Evolutionary conservation across 139 green algal genomes (phyloP).

Genomic region (Chlorella ohadii): DNA sequence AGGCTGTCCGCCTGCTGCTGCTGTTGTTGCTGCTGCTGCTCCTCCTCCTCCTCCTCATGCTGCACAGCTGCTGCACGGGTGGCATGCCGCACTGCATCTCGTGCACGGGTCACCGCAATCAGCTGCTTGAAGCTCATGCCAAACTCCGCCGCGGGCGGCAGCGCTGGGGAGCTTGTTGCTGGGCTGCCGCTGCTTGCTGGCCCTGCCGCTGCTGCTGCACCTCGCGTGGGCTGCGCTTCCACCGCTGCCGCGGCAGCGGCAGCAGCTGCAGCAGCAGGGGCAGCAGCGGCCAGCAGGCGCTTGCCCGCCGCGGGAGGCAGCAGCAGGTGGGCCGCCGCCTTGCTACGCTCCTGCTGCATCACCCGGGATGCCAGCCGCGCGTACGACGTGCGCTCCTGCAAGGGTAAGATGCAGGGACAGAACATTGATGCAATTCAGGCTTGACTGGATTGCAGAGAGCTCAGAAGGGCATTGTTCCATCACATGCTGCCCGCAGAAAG

Average conservation of each 20-base stretch:
- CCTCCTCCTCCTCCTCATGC: background rate
- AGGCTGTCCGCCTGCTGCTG: background rate
- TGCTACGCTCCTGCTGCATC: conserved; percentile 4
- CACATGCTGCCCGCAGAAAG: no score
- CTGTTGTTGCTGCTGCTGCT: background rate
- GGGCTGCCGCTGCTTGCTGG: background rate
- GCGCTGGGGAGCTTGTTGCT: background rate
- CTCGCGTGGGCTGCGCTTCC: background rate
- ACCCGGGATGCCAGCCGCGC: conserved; percentile 20
- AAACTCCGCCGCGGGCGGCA: background rate
- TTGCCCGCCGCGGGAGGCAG: background rate
- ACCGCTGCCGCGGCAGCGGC: background rate
- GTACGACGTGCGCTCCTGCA: conserved; percentile 11
- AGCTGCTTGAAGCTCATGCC: conserved; percentile 32
- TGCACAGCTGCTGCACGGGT: background rate
- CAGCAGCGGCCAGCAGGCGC: background rate
- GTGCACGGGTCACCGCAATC: conserved; percentile 13
- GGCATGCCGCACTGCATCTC: conserved; percentile 13
- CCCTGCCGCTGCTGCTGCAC: background rate
- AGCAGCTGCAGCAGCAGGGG: background rate
- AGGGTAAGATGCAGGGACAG: background rate
- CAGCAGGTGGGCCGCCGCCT: conserved; percentile 7
- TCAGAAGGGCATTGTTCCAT: no score
- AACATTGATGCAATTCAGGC: background rate
- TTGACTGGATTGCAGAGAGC: no score